Percentiles rank a stretch among this genome's conserved stretches.
Evolutionary conservation across 1,139 yeast species (phyloP).

Genomic region (Debaryomyces subglobosus): DNA sequence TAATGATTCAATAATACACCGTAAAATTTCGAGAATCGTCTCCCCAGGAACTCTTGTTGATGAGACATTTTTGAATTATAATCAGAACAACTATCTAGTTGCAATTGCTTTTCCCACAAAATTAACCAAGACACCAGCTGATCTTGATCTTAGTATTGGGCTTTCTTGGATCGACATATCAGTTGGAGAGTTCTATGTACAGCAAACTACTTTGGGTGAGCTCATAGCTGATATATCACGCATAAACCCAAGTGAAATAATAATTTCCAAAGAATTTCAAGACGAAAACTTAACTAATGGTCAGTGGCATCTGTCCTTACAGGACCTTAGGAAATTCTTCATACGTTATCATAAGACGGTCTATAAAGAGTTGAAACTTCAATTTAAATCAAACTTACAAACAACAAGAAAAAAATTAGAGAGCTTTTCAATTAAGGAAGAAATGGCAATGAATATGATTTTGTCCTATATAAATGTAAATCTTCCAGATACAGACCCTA

Average conservation of each 20-base stretch:
- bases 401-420: slow-evolving; percentile 60
- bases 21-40: slow-evolving; percentile 78
- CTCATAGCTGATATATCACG: slow-evolving; percentile 64
- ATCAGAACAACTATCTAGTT: slow-evolving; percentile 69
- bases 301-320: slow-evolving; percentile 59
- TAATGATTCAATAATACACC: slow-evolving; percentile 45
- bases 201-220: slow-evolving; percentile 58
- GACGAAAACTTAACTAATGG: slow-evolving; percentile 42
- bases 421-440: slow-evolving; percentile 51
- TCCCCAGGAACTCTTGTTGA: slow-evolving; percentile 94
- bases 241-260: slow-evolving; percentile 68
- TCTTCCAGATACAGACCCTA: slow-evolving; percentile 42
- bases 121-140: slow-evolving; percentile 44
- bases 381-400: slow-evolving; percentile 49
- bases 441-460: slow-evolving; percentile 48
- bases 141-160: slow-evolving; percentile 59
- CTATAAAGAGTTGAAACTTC: slow-evolving; percentile 35
- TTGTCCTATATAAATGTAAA: slow-evolving; percentile 44
- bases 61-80: slow-evolving; percentile 77
- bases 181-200: slow-evolving; percentile 75
- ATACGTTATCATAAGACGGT: slow-evolving; percentile 52
- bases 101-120: slow-evolving; percentile 63
- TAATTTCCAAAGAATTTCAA: slow-evolving; percentile 45
- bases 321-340: slow-evolving; percentile 63
- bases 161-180: slow-evolving; percentile 89